Base-by-base conservation (phyloP, 2,329 filamentous ascomycete genomes). In the Hymenoscyphus albidus region DNA sequence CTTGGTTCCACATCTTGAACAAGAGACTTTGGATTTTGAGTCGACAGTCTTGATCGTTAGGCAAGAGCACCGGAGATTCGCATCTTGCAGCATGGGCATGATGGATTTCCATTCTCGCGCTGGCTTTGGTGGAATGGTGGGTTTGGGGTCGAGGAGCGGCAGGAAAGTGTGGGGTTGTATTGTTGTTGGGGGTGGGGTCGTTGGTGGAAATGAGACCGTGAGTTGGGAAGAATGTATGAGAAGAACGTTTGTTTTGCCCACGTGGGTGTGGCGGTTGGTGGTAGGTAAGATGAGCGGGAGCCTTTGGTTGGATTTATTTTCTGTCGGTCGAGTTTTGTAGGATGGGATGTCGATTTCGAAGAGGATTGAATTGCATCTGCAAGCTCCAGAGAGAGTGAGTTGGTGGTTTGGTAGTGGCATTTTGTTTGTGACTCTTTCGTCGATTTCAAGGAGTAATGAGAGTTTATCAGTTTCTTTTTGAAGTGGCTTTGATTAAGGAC, bases 321-420 rank as follows among this genome's bases (percentile, higher is more conserved):
- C 31, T 12, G 32, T 32, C 7, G 31, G 55, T 57, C 55, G 31
- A 14, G 55, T 16, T 32, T 32, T 32, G 16, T 35, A 27, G 31
- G 55, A 57, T 22, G 55, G 55, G 27, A 57, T 57, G 13, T 22
- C n/a, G 55, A 57, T 32, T 57, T 57, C 55, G 27, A 57, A 57
- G 31, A 57, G 55, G 9, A 57, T 31, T 16, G 55, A 57, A 27
- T 57, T 57, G 55, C 55, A 57, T 32, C 55, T n/a, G 55, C 55
- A 57, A n/a, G 55, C 27, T 32, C 55, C 55, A 27, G 55, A 57
- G 31, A 57, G 55, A 13, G 27, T 32, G 32, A 57, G 55, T 2
- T 27, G 16, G 14, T 57, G 55, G 55, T 32, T 57, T 57, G 55
- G 55, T 2, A 38, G 32, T 32, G 55, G 55, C 55, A 57, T 57